Evolutionary conservation across 2,329 filamentous ascomycete species (phyloP).

Genomic region (Fusarium subtropicale): DNA sequence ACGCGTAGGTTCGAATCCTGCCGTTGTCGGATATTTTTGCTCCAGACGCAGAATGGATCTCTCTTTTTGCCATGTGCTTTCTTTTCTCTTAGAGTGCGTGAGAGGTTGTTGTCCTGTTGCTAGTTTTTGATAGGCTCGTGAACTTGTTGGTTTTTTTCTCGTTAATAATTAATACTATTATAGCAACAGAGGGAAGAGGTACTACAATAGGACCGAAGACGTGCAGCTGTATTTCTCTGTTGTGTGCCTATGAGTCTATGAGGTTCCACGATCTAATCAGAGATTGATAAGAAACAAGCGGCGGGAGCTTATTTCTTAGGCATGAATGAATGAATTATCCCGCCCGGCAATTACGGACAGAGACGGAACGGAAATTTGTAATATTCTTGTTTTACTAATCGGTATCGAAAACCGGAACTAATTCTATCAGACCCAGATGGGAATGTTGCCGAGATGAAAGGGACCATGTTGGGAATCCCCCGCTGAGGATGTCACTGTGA

Average conservation of each 20-base stretch:
- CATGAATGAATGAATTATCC: constrained; percentile 5
- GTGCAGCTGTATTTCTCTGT: neutral
- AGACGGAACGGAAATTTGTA: constrained; percentile 1
- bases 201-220: too few species aligned
- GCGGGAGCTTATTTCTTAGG: constrained; percentile 19
- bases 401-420: constrained; percentile 1
- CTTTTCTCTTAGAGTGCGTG: neutral
- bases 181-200: too few species aligned
- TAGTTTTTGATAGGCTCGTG: neutral
- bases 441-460: constrained; percentile 28
- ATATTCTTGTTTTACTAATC: neutral
- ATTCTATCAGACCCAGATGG: constrained; percentile 6
- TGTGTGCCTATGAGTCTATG: neutral
- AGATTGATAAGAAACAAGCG: constrained; percentile 21
- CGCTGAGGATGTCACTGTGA: neutral
- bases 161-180: too few species aligned
- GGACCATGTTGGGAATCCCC: constrained; percentile 8
- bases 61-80: neutral
- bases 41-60: fast-evolving
- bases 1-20: too few species aligned
- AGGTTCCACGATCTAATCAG: constrained; percentile 5
- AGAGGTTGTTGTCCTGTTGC: neutral
- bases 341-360: constrained; percentile 11
- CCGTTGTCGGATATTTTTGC: constrained; percentile 23
- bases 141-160: too few species aligned